These are phyloP conservation scores for Solanum virginianum DNA, from an alignment of 257 asterid species.

Conservation along the genomic window DNA sequence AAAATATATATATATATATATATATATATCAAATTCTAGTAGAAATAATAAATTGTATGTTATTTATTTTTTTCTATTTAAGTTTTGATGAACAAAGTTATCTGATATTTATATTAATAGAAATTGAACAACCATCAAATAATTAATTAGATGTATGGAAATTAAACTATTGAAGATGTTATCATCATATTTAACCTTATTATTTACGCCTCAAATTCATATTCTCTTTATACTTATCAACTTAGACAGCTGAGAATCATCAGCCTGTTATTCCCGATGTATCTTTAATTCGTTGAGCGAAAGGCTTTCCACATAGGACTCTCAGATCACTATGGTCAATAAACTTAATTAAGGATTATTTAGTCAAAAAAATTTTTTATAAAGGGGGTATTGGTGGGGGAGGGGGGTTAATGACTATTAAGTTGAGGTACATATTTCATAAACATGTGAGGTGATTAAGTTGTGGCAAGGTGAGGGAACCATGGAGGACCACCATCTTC, in stretches of 20 bases:
- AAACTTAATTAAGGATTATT: background rate
- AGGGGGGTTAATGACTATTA: background rate
- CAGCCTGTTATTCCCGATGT: no score
- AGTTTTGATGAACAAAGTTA: no score
- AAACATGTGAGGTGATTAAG: background rate
- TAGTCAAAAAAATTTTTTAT: background rate
- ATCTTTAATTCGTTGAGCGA: no score
- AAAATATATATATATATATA: no score
- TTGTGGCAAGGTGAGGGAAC: background rate
- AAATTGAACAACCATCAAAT: background rate
- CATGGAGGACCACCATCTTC: background rate
- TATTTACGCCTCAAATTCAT: background rate
- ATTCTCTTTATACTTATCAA: background rate
- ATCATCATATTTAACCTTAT: background rate
- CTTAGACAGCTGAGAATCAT: background rate
- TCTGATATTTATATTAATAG: no score
- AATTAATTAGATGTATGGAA: background rate
- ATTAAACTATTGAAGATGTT: background rate
- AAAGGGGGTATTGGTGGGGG: background rate
- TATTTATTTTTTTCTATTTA: background rate
- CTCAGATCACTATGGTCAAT: background rate
- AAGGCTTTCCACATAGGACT: no score
- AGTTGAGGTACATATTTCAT: background rate
- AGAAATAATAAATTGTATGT: background rate
- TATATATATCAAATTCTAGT: background rate